phyloP scores from a whole-genome alignment of 2,329 filamentous ascomycete genomes.

The Talaromyces sp. region DNA sequence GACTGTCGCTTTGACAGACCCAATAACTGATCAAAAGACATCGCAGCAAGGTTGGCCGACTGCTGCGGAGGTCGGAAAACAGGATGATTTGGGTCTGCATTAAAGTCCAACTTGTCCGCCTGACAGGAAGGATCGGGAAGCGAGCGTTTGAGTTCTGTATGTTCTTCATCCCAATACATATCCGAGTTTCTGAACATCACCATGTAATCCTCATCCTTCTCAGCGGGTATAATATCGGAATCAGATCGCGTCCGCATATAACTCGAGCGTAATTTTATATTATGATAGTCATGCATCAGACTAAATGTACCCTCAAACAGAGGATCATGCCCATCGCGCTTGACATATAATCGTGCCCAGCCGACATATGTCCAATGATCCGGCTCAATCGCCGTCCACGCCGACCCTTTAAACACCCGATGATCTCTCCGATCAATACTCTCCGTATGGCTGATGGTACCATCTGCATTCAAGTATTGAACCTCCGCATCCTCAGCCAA shows the following conservation, averaged over 20 bases:
- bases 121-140: constrained; percentile 56
- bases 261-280: constrained; percentile 72
- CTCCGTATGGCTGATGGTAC: constrained; percentile 65
- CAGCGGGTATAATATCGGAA: constrained; percentile 65
- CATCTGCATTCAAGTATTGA: constrained; percentile 69
- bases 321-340: constrained; percentile 71
- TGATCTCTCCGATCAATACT: constrained; percentile 70
- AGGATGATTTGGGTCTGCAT: constrained; percentile 69
- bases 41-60: constrained; percentile 58
- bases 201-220: constrained; percentile 71
- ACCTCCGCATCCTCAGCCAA: constrained; percentile 73
- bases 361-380: constrained; percentile 76
- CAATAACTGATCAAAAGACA: constrained; percentile 66
- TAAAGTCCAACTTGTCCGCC: constrained; percentile 77
- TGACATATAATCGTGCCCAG: constrained; percentile 80
- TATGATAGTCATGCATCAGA: constrained; percentile 77
- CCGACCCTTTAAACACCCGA: constrained; percentile 78
- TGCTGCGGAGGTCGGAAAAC: constrained; percentile 58
- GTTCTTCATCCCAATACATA: constrained; percentile 48
- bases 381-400: constrained; percentile 65
- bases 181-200: constrained; percentile 91
- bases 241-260: constrained; percentile 71
- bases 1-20: constrained; percentile 63
- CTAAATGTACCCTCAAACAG: constrained; percentile 90
- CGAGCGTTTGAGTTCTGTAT: constrained; percentile 65